Evolutionary conservation across 1,139 yeast genomes (phyloP), one percentile per base, ranked within the genome.

Genomic region (Protomyces inundatus): DNA sequence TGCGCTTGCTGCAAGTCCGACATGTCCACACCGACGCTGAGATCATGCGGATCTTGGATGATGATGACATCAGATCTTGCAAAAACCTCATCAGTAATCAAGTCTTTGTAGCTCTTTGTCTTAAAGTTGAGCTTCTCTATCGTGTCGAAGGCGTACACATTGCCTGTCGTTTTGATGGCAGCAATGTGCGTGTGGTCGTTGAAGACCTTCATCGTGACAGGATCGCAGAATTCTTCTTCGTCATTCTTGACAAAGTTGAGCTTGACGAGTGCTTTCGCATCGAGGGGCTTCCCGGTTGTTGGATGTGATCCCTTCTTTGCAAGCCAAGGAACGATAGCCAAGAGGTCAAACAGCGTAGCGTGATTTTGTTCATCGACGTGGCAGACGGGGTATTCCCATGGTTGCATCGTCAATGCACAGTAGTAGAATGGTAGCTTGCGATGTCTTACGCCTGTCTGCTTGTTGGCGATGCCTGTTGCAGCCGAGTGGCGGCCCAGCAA

Each of bases 341-440:
- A 66, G 33, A 73, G 67, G 64, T 76, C 79, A 68, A 71, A 76
- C 2, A 76, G 75, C 63, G 63, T 65, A 3, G 65, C 67, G 7
- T 52, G 40, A 30, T 54, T 45, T n/a, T 71, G 70, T 14, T 77
- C 77, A 14, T 71, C 69, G 6, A 48, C 42, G 56, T 74, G 76
- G 40, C 72, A 70, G 37, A 75, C 72, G 2, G 76, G 75, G 52
- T 65, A 67, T 39, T 68, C 70, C 54, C 76, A 70, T 3, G 76
- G 75, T 66, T 74, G 76, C 52, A 73, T 73, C 54, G 76, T 71
- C 39, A 76, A 71, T 34, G 74, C 67, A 66, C 79, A 76, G 23
- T 75, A 70, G 71, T 75, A 74, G 65, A 75, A 76, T 33, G 78
- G 77, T 52, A 72, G 67, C 58, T 63, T 64, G 51, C 59, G 69